These are phyloP conservation scores for Entophlyctis luteolus DNA, from an alignment of 192 early-diverging fungal genomes.

Conservation along the genomic window DNA sequence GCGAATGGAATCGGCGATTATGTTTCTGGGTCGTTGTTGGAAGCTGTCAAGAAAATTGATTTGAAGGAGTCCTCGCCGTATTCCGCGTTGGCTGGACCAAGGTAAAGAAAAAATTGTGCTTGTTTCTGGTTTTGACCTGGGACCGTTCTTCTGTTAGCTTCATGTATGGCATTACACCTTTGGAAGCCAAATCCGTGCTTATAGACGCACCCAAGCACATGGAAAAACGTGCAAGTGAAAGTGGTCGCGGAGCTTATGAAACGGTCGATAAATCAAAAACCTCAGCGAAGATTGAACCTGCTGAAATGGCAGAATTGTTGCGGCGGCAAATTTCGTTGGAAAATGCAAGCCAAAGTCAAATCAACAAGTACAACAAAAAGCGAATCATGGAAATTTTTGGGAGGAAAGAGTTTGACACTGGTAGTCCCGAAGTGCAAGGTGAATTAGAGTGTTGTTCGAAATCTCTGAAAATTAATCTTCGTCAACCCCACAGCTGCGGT, in stretches of 20 bases:
- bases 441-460: too few relatives aligned
- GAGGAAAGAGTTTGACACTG: slow-evolving; percentile 74
- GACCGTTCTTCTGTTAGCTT: slow-evolving; percentile 39
- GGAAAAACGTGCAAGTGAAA: background rate
- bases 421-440: slow-evolving; percentile 92
- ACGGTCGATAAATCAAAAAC: background rate
- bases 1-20: too few relatives aligned
- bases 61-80: too few relatives aligned
- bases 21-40: too few relatives aligned
- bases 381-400: slow-evolving; percentile 75
- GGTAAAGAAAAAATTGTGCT: too few relatives aligned
- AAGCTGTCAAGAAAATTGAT: too few relatives aligned
- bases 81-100: too few relatives aligned
- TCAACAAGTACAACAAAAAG: slow-evolving; percentile 72
- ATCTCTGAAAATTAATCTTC: too few relatives aligned
- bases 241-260: slow-evolving; percentile 4
- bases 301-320: slow-evolving; percentile 47
- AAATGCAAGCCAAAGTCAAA: slow-evolving; percentile 73
- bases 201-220: slow-evolving; percentile 26
- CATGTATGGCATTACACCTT: slow-evolving; percentile 34
- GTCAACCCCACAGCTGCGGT: too few relatives aligned
- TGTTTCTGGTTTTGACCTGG: too few relatives aligned
- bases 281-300: background rate
- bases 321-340: slow-evolving; percentile 69
- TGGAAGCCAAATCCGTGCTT: slow-evolving; percentile 39